These are phyloP conservation scores for Erigeron canadensis DNA, from an alignment of 129 eudicot genomes.

Conservation along the genomic window DNA sequence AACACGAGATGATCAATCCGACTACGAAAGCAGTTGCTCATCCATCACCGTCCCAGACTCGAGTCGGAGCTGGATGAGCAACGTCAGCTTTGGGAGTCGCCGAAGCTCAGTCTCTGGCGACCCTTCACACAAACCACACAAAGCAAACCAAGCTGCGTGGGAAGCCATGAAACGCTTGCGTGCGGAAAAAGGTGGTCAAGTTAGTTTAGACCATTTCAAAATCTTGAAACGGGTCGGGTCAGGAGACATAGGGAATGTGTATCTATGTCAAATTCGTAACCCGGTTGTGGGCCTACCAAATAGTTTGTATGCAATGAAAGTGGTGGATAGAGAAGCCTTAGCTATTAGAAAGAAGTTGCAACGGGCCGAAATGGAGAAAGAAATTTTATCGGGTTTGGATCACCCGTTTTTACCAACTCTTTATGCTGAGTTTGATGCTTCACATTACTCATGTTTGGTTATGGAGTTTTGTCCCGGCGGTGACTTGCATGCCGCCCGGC, in stretches of 20 bases:
- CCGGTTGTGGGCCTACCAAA: slow-evolving; percentile 52
- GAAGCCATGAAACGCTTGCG: slow-evolving; percentile 70
- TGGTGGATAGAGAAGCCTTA: slow-evolving; percentile 75
- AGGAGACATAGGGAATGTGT: slow-evolving; percentile 72
- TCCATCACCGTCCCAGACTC: slow-evolving; percentile 70
- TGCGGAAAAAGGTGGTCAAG: slow-evolving; percentile 45
- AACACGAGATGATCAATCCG: slow-evolving; percentile 54
- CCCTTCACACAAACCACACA: slow-evolving; percentile 64
- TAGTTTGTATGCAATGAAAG: slow-evolving; percentile 72
- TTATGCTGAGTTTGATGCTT: slow-evolving; percentile 71
- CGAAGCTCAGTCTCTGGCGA: slow-evolving; percentile 41
- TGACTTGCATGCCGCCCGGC: slow-evolving; percentile 65
- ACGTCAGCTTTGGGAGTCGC: slow-evolving; percentile 45
- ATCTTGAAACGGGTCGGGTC: slow-evolving; percentile 62
- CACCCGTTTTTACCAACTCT: slow-evolving; percentile 78
- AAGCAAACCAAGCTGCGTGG: slow-evolving; percentile 73
- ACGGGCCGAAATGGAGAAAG: slow-evolving; percentile 77
- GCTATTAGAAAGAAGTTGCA: slow-evolving; percentile 64
- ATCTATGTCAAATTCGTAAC: slow-evolving; percentile 74
- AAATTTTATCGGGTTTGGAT: slow-evolving; percentile 62
- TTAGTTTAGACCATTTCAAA: slow-evolving; percentile 62
- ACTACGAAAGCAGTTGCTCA: slow-evolving; percentile 66
- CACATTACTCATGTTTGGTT: slow-evolving; percentile 74
- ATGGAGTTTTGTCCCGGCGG: slow-evolving; percentile 94
- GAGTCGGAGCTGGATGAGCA: slow-evolving; percentile 76